These are phyloP conservation scores for Fusarium buxicola DNA, from an alignment of 2,329 filamentous ascomycete species.

Conservation along the genomic window DNA sequence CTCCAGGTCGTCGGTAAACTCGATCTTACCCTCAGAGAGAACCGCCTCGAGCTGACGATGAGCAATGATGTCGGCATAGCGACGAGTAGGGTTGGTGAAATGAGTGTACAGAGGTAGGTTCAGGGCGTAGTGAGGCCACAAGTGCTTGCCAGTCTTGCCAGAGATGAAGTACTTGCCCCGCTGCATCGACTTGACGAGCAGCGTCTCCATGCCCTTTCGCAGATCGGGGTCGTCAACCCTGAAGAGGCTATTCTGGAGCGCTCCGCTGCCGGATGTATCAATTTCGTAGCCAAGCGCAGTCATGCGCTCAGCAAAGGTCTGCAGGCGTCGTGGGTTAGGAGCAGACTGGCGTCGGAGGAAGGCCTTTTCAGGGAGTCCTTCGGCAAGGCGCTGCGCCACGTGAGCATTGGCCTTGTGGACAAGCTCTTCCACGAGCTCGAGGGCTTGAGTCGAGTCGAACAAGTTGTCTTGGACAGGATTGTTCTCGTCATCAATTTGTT, in stretches of 20 bases:
- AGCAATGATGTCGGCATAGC: constrained; percentile 94
- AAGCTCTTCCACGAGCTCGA: constrained; percentile 95
- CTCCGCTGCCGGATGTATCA: constrained; percentile 88
- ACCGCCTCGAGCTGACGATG: constrained; percentile 93
- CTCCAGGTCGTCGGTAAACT: constrained; percentile 91
- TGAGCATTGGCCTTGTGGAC: constrained; percentile 92
- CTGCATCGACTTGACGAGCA: constrained; percentile 94
- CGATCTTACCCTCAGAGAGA: constrained; percentile 82
- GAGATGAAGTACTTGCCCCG: constrained; percentile 95
- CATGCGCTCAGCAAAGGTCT: constrained; percentile 95
- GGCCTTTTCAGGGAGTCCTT: constrained; percentile 89
- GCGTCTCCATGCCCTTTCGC: constrained; percentile 97
- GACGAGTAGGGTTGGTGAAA: constrained; percentile 94
- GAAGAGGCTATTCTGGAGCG: constrained; percentile 94
- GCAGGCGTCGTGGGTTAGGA: constrained; percentile 88
- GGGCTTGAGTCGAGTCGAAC: constrained; percentile 88
- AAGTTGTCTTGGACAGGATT: constrained; percentile 97
- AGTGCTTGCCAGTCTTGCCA: constrained; percentile 79
- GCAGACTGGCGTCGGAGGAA: constrained; percentile 87
- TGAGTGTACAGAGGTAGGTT: constrained; percentile 97
- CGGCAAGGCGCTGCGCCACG: constrained; percentile 84
- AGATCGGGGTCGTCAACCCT: constrained; percentile 89
- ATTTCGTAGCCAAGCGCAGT: constrained; percentile 89
- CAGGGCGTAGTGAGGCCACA: constrained; percentile 89
- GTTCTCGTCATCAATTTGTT: constrained; percentile 97